phyloP scores from a whole-genome alignment of 108 stramenopile species.

The Cyclotella sp. region DNA sequence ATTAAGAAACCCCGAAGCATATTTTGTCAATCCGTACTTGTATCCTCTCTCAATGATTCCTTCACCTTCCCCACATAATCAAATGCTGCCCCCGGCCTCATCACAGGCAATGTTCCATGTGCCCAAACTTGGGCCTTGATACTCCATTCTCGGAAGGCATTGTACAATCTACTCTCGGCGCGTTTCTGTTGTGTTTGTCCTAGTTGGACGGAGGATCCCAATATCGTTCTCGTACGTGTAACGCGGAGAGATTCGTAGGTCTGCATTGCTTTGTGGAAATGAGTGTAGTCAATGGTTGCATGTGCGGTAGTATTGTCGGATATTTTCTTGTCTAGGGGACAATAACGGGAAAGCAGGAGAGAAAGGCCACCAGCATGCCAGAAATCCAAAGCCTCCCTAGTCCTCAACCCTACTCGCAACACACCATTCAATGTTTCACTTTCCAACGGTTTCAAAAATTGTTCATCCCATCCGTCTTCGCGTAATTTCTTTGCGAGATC shows the following conservation, averaged over 20 bases:
- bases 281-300: slow-evolving; percentile 17
- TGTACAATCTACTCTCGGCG: slow-evolving; percentile 60
- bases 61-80: slow-evolving; percentile 60
- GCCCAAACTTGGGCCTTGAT: slow-evolving; percentile 68
- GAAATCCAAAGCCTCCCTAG: slow-evolving; percentile 43
- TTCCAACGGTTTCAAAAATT: slow-evolving; percentile 60
- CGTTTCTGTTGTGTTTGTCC: slow-evolving; percentile 70
- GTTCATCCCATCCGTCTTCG: slow-evolving; percentile 69
- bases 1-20: too few species aligned
- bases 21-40: too few species aligned
- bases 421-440: slow-evolving; percentile 41
- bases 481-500: slow-evolving; percentile 52
- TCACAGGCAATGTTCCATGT: slow-evolving; percentile 62
- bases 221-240: slow-evolving; percentile 48
- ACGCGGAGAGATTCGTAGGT: slow-evolving; percentile 63
- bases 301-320: not conserved
- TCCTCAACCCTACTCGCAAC: slow-evolving; percentile 48
- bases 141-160: slow-evolving; percentile 54
- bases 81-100: slow-evolving; percentile 62
- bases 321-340: slow-evolving; percentile 25
- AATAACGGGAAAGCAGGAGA: slow-evolving; percentile 48
- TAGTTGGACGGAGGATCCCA: slow-evolving; percentile 48
- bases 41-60: slow-evolving; percentile 34
- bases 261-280: slow-evolving; percentile 51
- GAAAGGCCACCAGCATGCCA: slow-evolving; percentile 59